Evolutionary conservation across 2,329 filamentous ascomycete genomes (phyloP), one percentile per base, ranked within the genome.

Genomic region (Claviceps fusiformis): DNA sequence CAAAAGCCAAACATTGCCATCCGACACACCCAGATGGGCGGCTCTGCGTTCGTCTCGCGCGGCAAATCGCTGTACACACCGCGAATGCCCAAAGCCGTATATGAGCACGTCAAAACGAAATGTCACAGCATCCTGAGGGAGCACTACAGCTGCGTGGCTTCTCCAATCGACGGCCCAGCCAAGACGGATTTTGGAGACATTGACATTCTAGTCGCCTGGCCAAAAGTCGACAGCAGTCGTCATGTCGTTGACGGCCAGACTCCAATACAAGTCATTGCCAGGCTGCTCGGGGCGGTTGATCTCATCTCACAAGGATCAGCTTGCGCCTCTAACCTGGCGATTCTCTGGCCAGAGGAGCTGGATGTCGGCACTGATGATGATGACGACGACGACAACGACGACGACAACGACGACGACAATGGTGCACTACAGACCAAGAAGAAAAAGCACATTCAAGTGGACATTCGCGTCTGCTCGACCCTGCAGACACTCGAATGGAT

Each of bases 111-210:
- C 33, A 78, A 78, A 27, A 58, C 66, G 0, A 62, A 70, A 0
- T 79, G 76, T 57, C 70, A 74, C 31, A 55, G 63, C 0, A 65
- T 74, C 2, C 74, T 87, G 0, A 66, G 68, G 1, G 61, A 70
- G 1, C 68, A 84, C 3, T 89, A 80, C 61, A 54, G 69, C 0
- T 71, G 70, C 8, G 80, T 86, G 5, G 76, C 74, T 0, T 74
- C 77, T 0, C 82, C 86, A 0, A 78, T 85, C 33, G 85, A 89
- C 60, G 85, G 80, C 0, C 87, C 87, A 0, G 82, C 66, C 1
- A 93, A 93, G 67, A 46, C 60, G 0, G 79, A 82, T 60, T 78
- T 81, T 62, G 89, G 88, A 24, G 89, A 93, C 60, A 71, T 95
- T 43, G 88, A 93, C 67, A 74, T 91, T 56, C 67, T 89, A 1